These are phyloP conservation scores for Anacardium occidentale DNA, from an alignment of 345 rosid genomes.

Conservation along the genomic window DNA sequence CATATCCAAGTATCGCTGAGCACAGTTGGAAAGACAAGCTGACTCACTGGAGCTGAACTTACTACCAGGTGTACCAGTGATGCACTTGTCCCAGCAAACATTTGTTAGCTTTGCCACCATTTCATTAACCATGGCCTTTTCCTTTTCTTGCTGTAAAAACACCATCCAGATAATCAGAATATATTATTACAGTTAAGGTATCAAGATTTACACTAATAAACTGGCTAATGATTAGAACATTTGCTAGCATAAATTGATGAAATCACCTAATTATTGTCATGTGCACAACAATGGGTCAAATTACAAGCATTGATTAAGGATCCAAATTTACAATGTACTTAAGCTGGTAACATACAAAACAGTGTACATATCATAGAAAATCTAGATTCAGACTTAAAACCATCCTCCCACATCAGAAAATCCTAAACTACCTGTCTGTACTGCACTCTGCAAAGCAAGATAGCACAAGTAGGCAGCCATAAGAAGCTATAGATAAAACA, in stretches of 20 bases:
- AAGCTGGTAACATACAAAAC: neutral
- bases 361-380: neutral
- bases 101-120: constrained; percentile 76
- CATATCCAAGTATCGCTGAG: constrained; percentile 80
- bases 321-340: neutral
- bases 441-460: neutral
- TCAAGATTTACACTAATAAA: constrained; percentile 4
- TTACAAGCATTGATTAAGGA: neutral
- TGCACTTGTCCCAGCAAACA: constrained; percentile 96
- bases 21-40: constrained; percentile 73
- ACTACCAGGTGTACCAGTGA: constrained; percentile 77
- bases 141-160: constrained; percentile 73
- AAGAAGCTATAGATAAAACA: neutral
- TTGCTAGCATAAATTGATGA: neutral
- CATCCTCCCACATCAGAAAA: neutral
- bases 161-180: constrained; percentile 5
- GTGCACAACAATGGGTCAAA: neutral
- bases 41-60: constrained; percentile 91
- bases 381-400: neutral
- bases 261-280: neutral
- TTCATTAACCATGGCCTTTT: constrained; percentile 80
- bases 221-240: neutral
- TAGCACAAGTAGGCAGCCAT: neutral
- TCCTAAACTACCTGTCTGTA: neutral
- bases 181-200: neutral